Evolutionary conservation across 1,284 basidiomycete species (phyloP), one percentile per base, ranked within the genome.

Genomic region (Cryptococcus maquisensis): DNA sequence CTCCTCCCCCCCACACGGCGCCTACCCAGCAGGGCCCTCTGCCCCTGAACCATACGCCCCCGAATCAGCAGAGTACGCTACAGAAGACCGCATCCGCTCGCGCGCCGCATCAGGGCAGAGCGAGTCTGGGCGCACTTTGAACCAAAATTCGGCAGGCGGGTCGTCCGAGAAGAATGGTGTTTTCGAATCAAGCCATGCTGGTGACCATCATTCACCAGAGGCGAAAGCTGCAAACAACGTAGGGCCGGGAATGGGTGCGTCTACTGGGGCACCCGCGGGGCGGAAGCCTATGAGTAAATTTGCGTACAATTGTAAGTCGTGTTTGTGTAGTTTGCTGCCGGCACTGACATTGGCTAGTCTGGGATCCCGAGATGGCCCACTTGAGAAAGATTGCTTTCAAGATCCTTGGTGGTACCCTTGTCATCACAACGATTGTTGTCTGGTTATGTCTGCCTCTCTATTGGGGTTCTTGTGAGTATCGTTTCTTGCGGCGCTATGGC

Each of bases 391-490:
- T 72, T 43, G 65, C 63, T 4, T 51, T 68, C 52, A 73, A 75
- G 57, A 69, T 74, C 43, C 53, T 74, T 7, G 57, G 52, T 2
- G 49, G 49, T 13, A 61, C 65, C 4, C 32, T 60, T 32, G 56
- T 69, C 12, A 50, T 74, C 36, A 66, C 60, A 24, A 68, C 63
- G 26, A 20, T 74, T 8, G 52, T 74, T 59, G 71, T 74, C 64
- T 76, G 74, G 74, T 16, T 60, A 10, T 69, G 67, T 54, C 60
- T 70, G 1, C 69, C 73, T 5, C 37, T 74, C 4, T 81, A 79
- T 62, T 81, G 79, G 79, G 79, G 79, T 18, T 78, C 78, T 10
- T 67, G 79, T 58, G 63, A 72, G 56, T 69, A 15, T 39, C 21
- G 24, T 5, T 37, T 13, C 10, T 13, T 20, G 18, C 16, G 15